Evolutionary conservation across 129 eudicot genomes (phyloP), one percentile per base, ranked within the genome.

Genomic region (Lactuca sativa): DNA sequence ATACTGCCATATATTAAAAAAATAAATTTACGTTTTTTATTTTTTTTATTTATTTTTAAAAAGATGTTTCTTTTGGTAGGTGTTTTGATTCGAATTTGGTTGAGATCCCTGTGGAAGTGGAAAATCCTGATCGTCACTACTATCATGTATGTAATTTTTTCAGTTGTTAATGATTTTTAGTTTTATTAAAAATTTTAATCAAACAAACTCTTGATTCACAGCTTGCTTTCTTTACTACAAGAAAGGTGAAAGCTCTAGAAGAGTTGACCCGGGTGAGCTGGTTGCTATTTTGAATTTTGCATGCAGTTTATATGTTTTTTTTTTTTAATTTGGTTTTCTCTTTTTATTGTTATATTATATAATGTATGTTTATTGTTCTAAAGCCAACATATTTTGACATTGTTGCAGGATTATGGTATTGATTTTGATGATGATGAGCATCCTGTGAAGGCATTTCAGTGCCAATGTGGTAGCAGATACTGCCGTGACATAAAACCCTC

Each of bases 31-130:
- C 37, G 51, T 7, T 48, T 10, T 36, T n/a, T 36, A 14, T 31
- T 68, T 41, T 41, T 41, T 41, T 44, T n/a, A n/a, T n/a, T n/a
- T n/a, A n/a, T n/a, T n/a, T n/a, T n/a, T n/a, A n/a, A n/a, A 44
- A 41, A 8, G 13, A 43, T 43, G 49, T 2, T 43, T 9, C 40
- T 60, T 54, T 56, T 77, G 62, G 14, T 73, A 93, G 98, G 78
- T 93, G 97, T 78, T 79, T 60, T 41, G 98, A 93, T 77, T 72
- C 95, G 13, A 89, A 76, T 69, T 70, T 93, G 86, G 74, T 93
- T 69, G 96, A 89, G 78, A 85, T 93, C 56, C 95, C 98, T 30
- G 97, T 93, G 70, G 90, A 93, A 76, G 86, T 93, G 74, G 98
- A 93, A 76, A 86, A 88, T 62, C 86, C 95, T 9, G 92, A 86